These are phyloP conservation scores for Rhodotorula kratochvilovae DNA, from an alignment of 768 basidiomycete species.

Conservation along the genomic window DNA sequence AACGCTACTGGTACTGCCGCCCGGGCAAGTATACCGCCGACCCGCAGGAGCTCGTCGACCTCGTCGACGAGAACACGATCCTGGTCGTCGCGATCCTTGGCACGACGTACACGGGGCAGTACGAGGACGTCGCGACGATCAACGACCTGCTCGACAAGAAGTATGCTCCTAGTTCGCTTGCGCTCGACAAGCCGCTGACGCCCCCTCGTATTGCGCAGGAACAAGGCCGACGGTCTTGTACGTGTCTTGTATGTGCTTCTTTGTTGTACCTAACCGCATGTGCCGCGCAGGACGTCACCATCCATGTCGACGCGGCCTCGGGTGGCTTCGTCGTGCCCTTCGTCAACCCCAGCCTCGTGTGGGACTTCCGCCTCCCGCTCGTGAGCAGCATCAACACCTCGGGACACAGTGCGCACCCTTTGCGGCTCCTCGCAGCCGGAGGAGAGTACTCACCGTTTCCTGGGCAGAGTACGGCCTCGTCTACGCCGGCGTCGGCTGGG, in stretches of 20 bases:
- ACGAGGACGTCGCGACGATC: conserved; percentile 42
- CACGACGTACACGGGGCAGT: conserved; percentile 28
- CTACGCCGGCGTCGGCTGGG: conserved; percentile 47
- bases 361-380: conserved; percentile 47
- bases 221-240: conserved; percentile 40
- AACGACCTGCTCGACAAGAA: conserved; percentile 42
- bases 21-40: conserved; percentile 44
- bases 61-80: conserved; percentile 49
- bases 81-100: conserved; percentile 44
- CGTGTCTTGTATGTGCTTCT: neutral
- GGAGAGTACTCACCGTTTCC: no score
- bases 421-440: conserved; percentile 26
- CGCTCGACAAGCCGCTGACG: neutral
- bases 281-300: conserved; percentile 38
- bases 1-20: conserved; percentile 44
- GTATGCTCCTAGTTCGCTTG: neutral
- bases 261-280: neutral
- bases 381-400: conserved; percentile 48
- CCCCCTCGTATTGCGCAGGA: neutral
- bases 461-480: conserved; percentile 28
- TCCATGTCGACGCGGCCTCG: conserved; percentile 42
- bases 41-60: conserved; percentile 45
- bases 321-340: conserved; percentile 43
- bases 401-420: conserved; percentile 35
- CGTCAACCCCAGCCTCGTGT: conserved; percentile 43